Conservation (phyloP, 139 green algal species). For the Chlorokybus atmophyticus region DNA sequence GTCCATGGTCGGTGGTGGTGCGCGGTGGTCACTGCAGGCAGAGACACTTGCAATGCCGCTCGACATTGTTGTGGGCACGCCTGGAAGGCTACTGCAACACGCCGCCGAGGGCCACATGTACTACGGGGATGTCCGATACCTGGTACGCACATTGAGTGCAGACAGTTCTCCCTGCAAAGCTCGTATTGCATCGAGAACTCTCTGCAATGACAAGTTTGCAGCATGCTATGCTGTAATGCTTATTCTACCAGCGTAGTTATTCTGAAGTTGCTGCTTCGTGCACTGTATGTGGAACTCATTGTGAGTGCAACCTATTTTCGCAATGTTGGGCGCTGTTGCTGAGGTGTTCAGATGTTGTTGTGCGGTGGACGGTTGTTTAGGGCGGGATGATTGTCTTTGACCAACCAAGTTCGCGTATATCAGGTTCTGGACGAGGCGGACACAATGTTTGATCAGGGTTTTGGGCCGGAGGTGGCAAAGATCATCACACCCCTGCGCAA, state of each 20-base stretch:
- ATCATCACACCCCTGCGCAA: slow-evolving; percentile 51
- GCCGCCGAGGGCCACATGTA: slow-evolving; percentile 58
- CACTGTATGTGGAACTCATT: neutral
- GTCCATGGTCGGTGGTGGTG: slow-evolving; percentile 18
- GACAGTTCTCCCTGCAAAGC: no score
- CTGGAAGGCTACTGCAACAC: slow-evolving; percentile 66
- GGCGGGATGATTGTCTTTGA: no score
- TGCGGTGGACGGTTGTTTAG: no score
- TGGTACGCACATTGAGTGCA: no score
- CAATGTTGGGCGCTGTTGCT: no score
- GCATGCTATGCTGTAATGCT: neutral
- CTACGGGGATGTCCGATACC: slow-evolving; percentile 57
- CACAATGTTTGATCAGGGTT: slow-evolving; percentile 85
- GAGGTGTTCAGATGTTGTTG: no score
- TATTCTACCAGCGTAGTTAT: neutral
- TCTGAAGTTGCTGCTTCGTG: neutral
- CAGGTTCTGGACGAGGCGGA: slow-evolving; percentile 85
- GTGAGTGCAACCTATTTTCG: neutral
- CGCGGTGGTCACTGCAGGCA: slow-evolving; percentile 33
- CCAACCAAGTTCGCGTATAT: neutral
- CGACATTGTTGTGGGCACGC: slow-evolving; percentile 80
- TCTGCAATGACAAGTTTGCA: no score
- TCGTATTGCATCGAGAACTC: neutral
- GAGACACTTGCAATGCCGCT: slow-evolving; percentile 42
- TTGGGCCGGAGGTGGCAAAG: slow-evolving; percentile 54